Evolutionary conservation across 2,329 filamentous ascomycete genomes (phyloP).

Genomic region (Fusarium torulosum): DNA sequence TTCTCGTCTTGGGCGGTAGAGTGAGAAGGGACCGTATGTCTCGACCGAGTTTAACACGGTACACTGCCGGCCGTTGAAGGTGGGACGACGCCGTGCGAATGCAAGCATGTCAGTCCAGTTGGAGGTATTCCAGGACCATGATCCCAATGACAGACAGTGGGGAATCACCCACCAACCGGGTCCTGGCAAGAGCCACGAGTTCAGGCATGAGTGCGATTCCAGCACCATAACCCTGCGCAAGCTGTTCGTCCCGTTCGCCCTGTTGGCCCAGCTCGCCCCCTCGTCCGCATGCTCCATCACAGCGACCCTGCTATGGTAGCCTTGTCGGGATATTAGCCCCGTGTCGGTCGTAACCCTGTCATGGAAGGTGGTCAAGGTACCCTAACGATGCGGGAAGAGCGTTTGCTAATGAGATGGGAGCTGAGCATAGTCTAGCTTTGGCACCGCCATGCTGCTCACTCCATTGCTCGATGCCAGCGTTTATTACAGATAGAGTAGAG

Average conservation of each 20-base stretch:
- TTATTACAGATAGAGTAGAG: slow-evolving; percentile 32
- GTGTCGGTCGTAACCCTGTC: slow-evolving; percentile 48
- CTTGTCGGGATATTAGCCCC: slow-evolving; percentile 46
- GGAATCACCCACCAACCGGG: slow-evolving; percentile 47
- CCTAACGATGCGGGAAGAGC: slow-evolving; percentile 21
- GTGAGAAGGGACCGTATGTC: slow-evolving; percentile 37
- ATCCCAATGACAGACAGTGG: slow-evolving; percentile 46
- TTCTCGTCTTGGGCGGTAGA: slow-evolving; percentile 14
- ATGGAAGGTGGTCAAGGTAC: slow-evolving; percentile 47
- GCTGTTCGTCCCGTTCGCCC: slow-evolving; percentile 45
- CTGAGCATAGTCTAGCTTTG: slow-evolving; percentile 31
- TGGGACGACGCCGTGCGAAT: slow-evolving; percentile 31
- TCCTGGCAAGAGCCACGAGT: slow-evolving; percentile 46
- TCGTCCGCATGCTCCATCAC: slow-evolving; percentile 39
- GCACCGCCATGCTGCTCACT: slow-evolving; percentile 16
- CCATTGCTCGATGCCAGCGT: slow-evolving; percentile 29
- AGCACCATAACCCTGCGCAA: slow-evolving; percentile 42
- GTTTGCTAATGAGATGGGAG: slow-evolving; percentile 38
- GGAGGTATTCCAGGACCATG: slow-evolving; percentile 35
- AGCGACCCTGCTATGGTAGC: slow-evolving; percentile 44
- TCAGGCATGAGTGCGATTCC: slow-evolving; percentile 41
- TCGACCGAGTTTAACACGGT: slow-evolving; percentile 30
- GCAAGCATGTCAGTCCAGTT: slow-evolving; percentile 29
- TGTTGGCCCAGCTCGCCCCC: slow-evolving; percentile 44
- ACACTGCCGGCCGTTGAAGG: slow-evolving; percentile 7